These are phyloP conservation scores for Ascodesmis nigricans DNA, from an alignment of 495 filamentous ascomycete genomes.

Conservation along the genomic window DNA sequence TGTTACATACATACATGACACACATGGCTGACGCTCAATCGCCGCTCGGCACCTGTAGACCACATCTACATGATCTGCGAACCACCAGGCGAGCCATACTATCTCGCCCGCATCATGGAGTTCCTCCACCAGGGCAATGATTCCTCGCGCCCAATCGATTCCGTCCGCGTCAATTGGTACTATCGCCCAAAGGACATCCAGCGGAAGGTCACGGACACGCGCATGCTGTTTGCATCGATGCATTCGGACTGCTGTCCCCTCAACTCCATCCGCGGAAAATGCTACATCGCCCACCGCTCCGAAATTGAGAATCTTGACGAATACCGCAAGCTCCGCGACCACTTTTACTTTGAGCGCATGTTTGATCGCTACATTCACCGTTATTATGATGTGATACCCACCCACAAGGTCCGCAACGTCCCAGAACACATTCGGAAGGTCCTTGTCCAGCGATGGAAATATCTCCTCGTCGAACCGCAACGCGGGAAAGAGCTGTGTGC, in stretches of 20 bases:
- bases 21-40: slow-evolving; percentile 14
- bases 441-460: slow-evolving; percentile 86
- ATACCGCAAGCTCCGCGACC: slow-evolving; percentile 61
- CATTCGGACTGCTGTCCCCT: slow-evolving; percentile 92
- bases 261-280: slow-evolving; percentile 78
- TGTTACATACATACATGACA: neutral
- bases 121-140: slow-evolving; percentile 68
- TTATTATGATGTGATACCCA: slow-evolving; percentile 89
- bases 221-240: slow-evolving; percentile 87
- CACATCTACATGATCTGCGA: slow-evolving; percentile 95
- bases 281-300: slow-evolving; percentile 61
- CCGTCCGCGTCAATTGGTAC: slow-evolving; percentile 90
- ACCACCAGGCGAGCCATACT: slow-evolving; percentile 94
- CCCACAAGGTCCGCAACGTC: slow-evolving; percentile 82
- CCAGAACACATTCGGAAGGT: slow-evolving; percentile 83
- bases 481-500: slow-evolving; percentile 88
- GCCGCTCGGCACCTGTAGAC: slow-evolving; percentile 35
- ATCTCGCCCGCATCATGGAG: slow-evolving; percentile 93
- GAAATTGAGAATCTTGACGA: slow-evolving; percentile 66
- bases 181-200: slow-evolving; percentile 92
- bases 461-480: slow-evolving; percentile 74
- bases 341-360: slow-evolving; percentile 93
- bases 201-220: slow-evolving; percentile 69
- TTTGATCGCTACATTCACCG: slow-evolving; percentile 97
- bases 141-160: slow-evolving; percentile 49